Evolutionary conservation across 306 rosid genomes (phyloP), one percentile per base, ranked within the genome.

Genomic region (Clitoria ternatea): DNA sequence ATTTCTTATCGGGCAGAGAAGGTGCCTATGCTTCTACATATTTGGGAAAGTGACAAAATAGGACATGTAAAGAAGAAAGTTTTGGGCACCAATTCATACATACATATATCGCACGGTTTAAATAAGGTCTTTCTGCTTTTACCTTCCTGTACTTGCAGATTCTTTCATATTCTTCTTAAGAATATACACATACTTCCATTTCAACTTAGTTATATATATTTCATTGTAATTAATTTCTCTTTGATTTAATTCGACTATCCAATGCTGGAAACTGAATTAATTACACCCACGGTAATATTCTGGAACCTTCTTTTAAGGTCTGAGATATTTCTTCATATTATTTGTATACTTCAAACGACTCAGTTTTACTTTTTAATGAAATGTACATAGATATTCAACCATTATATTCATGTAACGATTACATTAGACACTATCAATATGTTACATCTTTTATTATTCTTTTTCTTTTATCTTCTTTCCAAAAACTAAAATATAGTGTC

Each of bases 31-130:
- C 69, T 66, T 26, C 82, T 52, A 43, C 80, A 24, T 44, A 70
- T 77, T 67, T 80, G 77, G 53, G 70, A 91, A 84, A 53, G 20
- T 70, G 79, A 75, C 90, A 83, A 83, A 85, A 40, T 49, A 36
- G 49, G 50, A 70, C 71, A 47, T n/a, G 70, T 61, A 70, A 66
- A 76, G 73, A 67, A 76, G 74, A 75, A 14, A 40, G 49, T 78
- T 74, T 78, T 70, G 33, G 20, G 82, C 37, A 53, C 36, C 40
- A 8, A 2, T 72, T 72, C 3, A 56, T 79, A 9, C 22, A 66
- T 49, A 15, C 66, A 73, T 72, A 85, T 83, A 80, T 57, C 76
- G 19, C 85, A 82, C 79, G 85, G 69, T 77, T 75, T 72, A 84
- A 80, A 76, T 53, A 81, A 76, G 78, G 15, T 43, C 49, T 17